Percentiles rank a stretch among this genome's conserved stretches.
Conservation (phyloP, 1,284 basidiomycete species). For the Heterobasidion parviporum region DNA sequence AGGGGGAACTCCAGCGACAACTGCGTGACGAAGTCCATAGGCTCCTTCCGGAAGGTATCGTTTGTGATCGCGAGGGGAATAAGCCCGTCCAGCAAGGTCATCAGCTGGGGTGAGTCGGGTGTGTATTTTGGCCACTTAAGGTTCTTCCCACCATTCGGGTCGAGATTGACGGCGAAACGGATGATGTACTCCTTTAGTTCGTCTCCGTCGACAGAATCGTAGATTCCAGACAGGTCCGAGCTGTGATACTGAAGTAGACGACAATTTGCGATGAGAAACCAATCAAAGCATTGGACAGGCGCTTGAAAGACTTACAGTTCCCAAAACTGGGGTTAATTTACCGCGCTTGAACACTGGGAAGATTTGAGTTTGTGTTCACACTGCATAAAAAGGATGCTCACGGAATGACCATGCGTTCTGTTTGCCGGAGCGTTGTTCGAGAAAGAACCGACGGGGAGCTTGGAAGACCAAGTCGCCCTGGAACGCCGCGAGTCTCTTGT, state of each 20-base stretch:
- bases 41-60: not conserved
- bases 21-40: not conserved
- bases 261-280: not conserved
- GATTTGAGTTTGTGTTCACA: not conserved
- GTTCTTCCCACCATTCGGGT: constrained; percentile 34
- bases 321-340: not conserved
- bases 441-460: constrained; percentile 10
- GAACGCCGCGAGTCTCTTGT: constrained; percentile 22
- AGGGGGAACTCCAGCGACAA: not conserved
- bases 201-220: not conserved
- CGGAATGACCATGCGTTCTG: constrained; percentile 12
- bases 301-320: not conserved
- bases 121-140: constrained; percentile 44
- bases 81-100: constrained; percentile 33
- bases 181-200: constrained; percentile 11
- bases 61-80: not conserved
- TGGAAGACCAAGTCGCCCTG: constrained; percentile 21
- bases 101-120: constrained; percentile 24
- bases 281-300: not conserved
- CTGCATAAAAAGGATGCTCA: not conserved
- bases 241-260: not conserved
- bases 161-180: constrained; percentile 30
- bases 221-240: not conserved
- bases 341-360: not conserved
- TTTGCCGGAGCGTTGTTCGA: constrained; percentile 6